Evolutionary conservation across 768 basidiomycete species (phyloP), one percentile per base, ranked within the genome.

Genomic region (Hygrophorus pudorinus): DNA sequence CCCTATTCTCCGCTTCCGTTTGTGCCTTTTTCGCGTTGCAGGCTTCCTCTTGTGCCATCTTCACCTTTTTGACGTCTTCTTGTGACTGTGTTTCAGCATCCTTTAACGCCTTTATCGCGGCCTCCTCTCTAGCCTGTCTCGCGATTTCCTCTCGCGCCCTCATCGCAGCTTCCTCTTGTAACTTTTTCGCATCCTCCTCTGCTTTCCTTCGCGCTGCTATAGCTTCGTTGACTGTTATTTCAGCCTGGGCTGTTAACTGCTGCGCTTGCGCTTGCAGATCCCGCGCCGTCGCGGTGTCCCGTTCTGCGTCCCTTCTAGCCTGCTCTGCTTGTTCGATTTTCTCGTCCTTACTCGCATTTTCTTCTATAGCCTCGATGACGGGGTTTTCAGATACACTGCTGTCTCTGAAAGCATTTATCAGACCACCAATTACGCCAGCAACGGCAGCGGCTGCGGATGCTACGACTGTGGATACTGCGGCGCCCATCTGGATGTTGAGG

Each of bases 111-210:
- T 21, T 36, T 5, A 13, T 43, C 10, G 31, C 13, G 4, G 14
- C 34, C 31, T 45, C 31, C 39, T 47, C 47, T 46, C 44, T 31
- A 11, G 45, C 51, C 50, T 44, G 11, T 47, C 48, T 43, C 36
- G 38, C 49, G 40, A 9, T 18, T 17, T 38, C 47, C 44, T 35
- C 50, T 27, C 49, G 35, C 31, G 51, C 48, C 40, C 38, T 39
- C 40, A 51, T 48, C 34, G 55, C 52, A 38, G 50, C 52, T 6
- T 51, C 57, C 32, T 53, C 53, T 30, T 45, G 46, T 12, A 43
- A 46, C 17, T 24, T 38, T 20, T 48, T 34, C 17, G 46, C 48
- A 27, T 40, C 18, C 31, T 39, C 44, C 27, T 41, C 40, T 14
- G 28, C 28, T 41, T 18, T 20, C 27, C 27, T 30, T 18, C 8